Evolutionary conservation across 2,329 filamentous ascomycete species (phyloP).

Genomic region (Hymenotorrendiella dingleyae): DNA sequence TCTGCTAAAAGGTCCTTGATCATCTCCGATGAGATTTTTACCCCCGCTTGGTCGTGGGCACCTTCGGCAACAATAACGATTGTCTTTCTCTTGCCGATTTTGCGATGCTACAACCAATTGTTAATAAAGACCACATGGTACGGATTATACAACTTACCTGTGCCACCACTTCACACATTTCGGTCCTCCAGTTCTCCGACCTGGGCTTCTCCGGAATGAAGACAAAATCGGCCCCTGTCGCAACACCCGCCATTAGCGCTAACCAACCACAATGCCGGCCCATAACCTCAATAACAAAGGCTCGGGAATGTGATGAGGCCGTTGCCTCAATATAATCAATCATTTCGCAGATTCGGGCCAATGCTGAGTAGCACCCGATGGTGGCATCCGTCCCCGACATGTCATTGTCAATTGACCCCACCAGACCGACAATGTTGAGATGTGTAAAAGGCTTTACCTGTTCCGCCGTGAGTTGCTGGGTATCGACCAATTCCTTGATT

Average conservation of each 20-base stretch:
- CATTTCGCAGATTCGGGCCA: slow-evolving; percentile 88
- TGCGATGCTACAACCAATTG: slow-evolving; percentile 59
- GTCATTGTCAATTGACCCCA: slow-evolving; percentile 98
- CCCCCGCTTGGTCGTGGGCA: slow-evolving; percentile 76
- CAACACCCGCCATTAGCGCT: slow-evolving; percentile 91
- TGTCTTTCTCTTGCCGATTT: slow-evolving; percentile 88
- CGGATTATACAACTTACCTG: slow-evolving; percentile 43
- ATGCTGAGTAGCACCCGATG: slow-evolving; percentile 91
- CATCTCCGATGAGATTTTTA: slow-evolving; percentile 72
- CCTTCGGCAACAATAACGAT: slow-evolving; percentile 98
- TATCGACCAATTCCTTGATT: slow-evolving; percentile 75
- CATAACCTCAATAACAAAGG: slow-evolving; percentile 98
- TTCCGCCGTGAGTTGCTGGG: slow-evolving; percentile 61
- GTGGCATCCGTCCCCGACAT: slow-evolving; percentile 96
- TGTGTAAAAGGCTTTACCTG: slow-evolving; percentile 74
- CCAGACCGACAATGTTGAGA: slow-evolving; percentile 92
- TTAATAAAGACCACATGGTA: neutral
- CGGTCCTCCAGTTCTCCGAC: slow-evolving; percentile 77
- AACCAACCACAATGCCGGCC: slow-evolving; percentile 97
- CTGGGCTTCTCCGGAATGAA: slow-evolving; percentile 96
- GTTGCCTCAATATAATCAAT: slow-evolving; percentile 97
- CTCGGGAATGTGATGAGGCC: slow-evolving; percentile 86
- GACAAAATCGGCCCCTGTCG: slow-evolving; percentile 90
- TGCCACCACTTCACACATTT: slow-evolving; percentile 75
- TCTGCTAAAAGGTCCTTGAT: slow-evolving; percentile 86